Conservation (phyloP, 257 asterid genomes). For the Jasminum sambac region DNA sequence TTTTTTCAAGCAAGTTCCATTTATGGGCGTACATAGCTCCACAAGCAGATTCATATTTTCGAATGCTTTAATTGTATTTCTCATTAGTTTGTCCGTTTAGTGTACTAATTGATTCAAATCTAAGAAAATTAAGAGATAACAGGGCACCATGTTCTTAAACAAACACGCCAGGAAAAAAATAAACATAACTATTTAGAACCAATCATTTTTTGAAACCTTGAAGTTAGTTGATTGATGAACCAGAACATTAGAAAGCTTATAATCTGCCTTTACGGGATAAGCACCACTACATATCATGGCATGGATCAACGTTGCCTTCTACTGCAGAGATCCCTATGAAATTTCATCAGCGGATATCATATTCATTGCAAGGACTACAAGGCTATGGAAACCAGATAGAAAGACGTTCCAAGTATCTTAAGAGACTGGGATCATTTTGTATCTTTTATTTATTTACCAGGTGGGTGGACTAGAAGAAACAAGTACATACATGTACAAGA, state of each 20-base stretch:
- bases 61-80: neutral
- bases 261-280: neutral
- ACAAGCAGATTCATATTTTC: neutral
- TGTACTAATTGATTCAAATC: neutral
- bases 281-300: neutral
- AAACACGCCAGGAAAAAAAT: neutral
- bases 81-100: neutral
- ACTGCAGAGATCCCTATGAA: constrained; percentile 7
- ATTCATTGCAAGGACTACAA: neutral
- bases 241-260: neutral
- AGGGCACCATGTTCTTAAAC: neutral
- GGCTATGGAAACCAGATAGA: neutral
- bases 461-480: neutral
- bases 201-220: neutral
- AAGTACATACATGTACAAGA: neutral
- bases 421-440: constrained; percentile 5
- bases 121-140: neutral
- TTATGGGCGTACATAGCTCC: neutral
- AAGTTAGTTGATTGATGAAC: neutral
- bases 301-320: constrained; percentile 11
- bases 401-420: neutral
- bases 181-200: neutral
- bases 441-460: neutral
- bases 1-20: constrained; percentile 11
- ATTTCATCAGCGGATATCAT: neutral